A percentile compares a stretch with the other conserved stretches of the same genome.
phyloP scores from a whole-genome alignment of 805 yeast species.

The Candida loeiensis region DNA sequence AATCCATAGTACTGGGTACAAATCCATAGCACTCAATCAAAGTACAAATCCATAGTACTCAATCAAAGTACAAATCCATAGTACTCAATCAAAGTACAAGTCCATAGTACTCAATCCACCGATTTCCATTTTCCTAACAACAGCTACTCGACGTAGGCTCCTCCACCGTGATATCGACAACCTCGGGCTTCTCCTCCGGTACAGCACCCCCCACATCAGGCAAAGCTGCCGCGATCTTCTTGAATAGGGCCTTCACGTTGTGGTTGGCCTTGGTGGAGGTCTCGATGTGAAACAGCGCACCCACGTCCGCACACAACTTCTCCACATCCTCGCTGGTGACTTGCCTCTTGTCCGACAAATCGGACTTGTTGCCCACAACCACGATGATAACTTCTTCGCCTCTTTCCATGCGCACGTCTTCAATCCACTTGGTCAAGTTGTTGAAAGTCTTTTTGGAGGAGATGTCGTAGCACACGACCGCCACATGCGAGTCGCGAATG shows the following conservation, averaged over 20 bases:
- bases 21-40: too few relatives aligned
- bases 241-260: slow-evolving; percentile 85
- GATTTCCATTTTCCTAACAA: slow-evolving; percentile 11
- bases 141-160: slow-evolving; percentile 19
- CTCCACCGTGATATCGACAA: slow-evolving; percentile 38
- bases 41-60: too few relatives aligned
- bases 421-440: slow-evolving; percentile 86
- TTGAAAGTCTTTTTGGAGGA: slow-evolving; percentile 83
- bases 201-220: slow-evolving; percentile 62
- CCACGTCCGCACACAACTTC: slow-evolving; percentile 62
- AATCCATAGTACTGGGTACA: too few relatives aligned
- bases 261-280: slow-evolving; percentile 94
- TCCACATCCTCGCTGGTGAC: slow-evolving; percentile 85
- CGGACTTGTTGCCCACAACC: slow-evolving; percentile 89
- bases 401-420: slow-evolving; percentile 89
- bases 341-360: slow-evolving; percentile 67
- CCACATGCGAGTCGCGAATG: slow-evolving; percentile 95
- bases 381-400: slow-evolving; percentile 88
- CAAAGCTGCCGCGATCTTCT: slow-evolving; percentile 83
- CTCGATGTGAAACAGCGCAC: slow-evolving; percentile 80
- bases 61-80: too few relatives aligned
- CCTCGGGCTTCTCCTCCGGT: slow-evolving; percentile 27
- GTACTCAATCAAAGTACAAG: too few relatives aligned
- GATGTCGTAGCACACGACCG: slow-evolving; percentile 92
- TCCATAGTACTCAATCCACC: too few relatives aligned